phyloP scores from a whole-genome alignment of 768 basidiomycete species.

The Mrakia gelida region DNA sequence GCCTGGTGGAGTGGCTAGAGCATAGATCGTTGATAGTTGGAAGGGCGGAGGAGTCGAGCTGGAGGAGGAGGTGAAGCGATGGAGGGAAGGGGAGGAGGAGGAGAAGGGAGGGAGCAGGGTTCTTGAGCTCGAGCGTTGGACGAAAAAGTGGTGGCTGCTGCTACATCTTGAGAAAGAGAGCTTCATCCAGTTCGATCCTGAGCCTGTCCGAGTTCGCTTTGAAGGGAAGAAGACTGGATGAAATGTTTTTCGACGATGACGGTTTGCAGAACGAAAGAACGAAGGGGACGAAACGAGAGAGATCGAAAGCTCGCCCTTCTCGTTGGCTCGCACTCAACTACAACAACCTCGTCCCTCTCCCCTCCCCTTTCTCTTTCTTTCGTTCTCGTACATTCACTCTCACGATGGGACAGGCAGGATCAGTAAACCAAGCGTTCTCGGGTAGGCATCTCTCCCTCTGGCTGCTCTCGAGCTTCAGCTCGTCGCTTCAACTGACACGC shows the following conservation, averaged over 20 bases:
- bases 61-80: no score
- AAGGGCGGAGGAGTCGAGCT: not conserved
- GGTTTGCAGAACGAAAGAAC: not conserved
- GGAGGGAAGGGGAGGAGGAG: not conserved
- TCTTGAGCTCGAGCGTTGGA: no score
- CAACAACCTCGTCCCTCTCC: not conserved
- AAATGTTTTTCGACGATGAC: not conserved
- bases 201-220: not conserved
- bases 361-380: not conserved
- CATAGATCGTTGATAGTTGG: slow-evolving; percentile 59
- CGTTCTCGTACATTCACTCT: not conserved
- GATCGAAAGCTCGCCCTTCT: not conserved
- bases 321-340: not conserved
- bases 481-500: not conserved
- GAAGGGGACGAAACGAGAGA: not conserved
- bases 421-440: slow-evolving; percentile 43
- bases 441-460: not conserved
- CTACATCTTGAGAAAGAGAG: not conserved
- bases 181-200: not conserved
- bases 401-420: slow-evolving; percentile 52
- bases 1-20: slow-evolving; percentile 79
- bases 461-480: not conserved
- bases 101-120: not conserved
- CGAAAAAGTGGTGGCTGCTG: not conserved
- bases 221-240: not conserved